Evolutionary conservation across 169 alveolate genomes (phyloP).

Genomic region (Plasmodium vivax): DNA sequence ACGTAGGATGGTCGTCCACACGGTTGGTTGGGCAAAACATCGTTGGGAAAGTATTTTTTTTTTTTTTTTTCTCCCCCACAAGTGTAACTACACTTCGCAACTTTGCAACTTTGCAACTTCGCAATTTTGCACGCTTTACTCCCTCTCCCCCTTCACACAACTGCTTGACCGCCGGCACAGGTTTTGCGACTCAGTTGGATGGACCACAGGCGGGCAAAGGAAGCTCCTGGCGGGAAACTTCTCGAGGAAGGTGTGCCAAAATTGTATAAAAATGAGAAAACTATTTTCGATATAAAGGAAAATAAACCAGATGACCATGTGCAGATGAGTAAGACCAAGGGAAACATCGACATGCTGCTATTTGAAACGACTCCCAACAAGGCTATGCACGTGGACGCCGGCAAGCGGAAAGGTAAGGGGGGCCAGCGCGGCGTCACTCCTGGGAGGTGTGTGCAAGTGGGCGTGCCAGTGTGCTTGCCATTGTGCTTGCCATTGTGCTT

Average conservation of each 20-base stretch:
- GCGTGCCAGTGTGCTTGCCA: background rate
- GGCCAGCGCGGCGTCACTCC: background rate
- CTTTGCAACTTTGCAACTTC: background rate
- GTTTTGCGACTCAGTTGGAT: constrained; percentile 70
- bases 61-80: background rate
- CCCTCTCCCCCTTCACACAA: background rate
- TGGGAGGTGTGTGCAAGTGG: background rate
- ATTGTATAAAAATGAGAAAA: constrained; percentile 22
- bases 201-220: background rate
- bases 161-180: background rate
- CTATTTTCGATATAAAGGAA: background rate
- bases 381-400: background rate
- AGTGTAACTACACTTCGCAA: background rate
- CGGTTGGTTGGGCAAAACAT: background rate
- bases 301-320: background rate
- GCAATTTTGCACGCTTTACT: too few relatives aligned
- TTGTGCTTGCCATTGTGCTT: background rate
- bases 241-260: background rate
- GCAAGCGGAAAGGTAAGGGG: constrained; percentile 28
- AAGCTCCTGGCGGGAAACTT: background rate
- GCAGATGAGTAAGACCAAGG: constrained; percentile 10
- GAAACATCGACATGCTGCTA: constrained; percentile 48
- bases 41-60: background rate
- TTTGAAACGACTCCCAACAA: constrained; percentile 63
- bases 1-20: background rate